Conservation (phyloP, 257 asterid genomes). For the Solanum paucissectum region DNA sequence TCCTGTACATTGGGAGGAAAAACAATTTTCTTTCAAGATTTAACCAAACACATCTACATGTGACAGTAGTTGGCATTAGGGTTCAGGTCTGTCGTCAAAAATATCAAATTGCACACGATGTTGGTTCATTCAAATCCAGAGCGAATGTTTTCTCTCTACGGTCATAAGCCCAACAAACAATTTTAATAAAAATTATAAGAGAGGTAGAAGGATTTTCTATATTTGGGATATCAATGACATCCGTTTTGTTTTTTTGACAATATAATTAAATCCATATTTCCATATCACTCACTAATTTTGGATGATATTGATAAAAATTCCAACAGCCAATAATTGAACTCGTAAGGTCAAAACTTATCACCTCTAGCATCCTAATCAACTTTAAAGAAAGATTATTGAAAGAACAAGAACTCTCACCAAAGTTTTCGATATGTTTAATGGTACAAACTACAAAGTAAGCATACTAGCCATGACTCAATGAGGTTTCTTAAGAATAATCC, state of each 20-base stretch:
- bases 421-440: neutral
- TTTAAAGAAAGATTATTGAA: neutral
- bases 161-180: neutral
- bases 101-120: neutral
- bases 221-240: neutral
- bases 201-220: neutral
- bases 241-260: neutral
- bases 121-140: neutral
- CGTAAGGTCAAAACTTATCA: neutral
- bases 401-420: neutral
- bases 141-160: neutral
- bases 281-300: neutral
- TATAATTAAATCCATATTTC: too few relatives aligned
- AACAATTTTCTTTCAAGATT: neutral
- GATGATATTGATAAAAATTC: too few relatives aligned
- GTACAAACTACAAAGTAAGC: neutral
- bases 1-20: neutral
- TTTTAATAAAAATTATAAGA: too few relatives aligned
- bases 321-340: neutral
- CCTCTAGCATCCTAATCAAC: neutral
- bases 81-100: neutral
- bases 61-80: neutral
- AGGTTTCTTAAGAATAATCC: neutral
- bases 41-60: neutral
- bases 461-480: neutral